phyloP scores from a whole-genome alignment of 2,329 filamentous ascomycete genomes.

The Epichloe baconii region DNA sequence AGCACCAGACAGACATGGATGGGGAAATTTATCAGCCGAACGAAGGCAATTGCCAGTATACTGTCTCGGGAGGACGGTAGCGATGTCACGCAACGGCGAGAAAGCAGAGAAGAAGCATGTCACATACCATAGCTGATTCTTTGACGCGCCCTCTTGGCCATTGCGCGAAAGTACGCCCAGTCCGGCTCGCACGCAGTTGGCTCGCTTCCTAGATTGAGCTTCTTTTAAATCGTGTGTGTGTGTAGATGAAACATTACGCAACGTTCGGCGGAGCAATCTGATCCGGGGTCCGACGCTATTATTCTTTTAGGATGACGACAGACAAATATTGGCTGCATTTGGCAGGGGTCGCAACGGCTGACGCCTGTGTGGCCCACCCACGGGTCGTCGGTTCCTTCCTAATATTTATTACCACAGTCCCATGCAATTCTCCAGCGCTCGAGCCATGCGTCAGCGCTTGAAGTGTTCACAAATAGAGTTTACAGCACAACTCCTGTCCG shows the following conservation, averaged over 20 bases:
- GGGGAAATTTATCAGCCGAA: background rate
- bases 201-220: background rate
- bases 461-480: background rate
- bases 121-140: conserved; percentile 54
- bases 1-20: background rate
- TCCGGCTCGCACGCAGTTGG: background rate
- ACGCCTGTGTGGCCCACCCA: too few relatives aligned
- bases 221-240: too few relatives aligned
- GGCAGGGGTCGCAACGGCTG: background rate
- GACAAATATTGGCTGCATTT: background rate
- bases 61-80: background rate
- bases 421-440: too few relatives aligned
- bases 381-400: too few relatives aligned
- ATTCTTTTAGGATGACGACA: too few relatives aligned
- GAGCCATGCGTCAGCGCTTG: background rate
- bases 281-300: background rate
- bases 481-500: background rate
- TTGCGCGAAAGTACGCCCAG: conserved; percentile 16
- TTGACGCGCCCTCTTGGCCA: conserved; percentile 57
- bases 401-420: too few relatives aligned
- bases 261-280: too few relatives aligned
- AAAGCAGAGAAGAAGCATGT: background rate
- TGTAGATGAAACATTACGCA: too few relatives aligned
- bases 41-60: background rate
- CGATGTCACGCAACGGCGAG: background rate